Conservation (phyloP, 306 rosid genomes). For the Dalbergia cochinchinensis region DNA sequence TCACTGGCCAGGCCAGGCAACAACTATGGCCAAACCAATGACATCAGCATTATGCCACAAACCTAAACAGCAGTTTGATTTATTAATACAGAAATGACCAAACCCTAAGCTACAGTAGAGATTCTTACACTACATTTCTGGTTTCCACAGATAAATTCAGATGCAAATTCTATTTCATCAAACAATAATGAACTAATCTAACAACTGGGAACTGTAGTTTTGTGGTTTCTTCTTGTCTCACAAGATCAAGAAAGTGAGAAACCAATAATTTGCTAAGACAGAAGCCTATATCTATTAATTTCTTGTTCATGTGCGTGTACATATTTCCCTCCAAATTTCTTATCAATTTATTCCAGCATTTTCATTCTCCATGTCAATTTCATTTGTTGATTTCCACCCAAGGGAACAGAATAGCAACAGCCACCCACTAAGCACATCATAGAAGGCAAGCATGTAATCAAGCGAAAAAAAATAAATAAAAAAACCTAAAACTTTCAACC, state of each 20-base stretch:
- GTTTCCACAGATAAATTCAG: slow-evolving; percentile 5
- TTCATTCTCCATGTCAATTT: not conserved
- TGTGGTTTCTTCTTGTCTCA: not conserved
- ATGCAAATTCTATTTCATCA: slow-evolving; percentile 27
- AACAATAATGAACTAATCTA: slow-evolving; percentile 13
- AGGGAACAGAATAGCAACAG: not conserved
- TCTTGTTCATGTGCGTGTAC: not conserved
- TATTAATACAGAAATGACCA: slow-evolving; percentile 29
- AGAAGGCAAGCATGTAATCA: not conserved
- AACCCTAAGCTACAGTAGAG: slow-evolving; percentile 23
- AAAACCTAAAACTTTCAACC: not conserved
- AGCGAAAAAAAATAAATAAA: not conserved
- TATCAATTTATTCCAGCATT: not conserved
- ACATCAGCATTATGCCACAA: slow-evolving; percentile 42
- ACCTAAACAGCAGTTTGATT: slow-evolving; percentile 45
- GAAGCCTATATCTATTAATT: not conserved
- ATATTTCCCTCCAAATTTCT: not conserved
- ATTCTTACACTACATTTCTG: slow-evolving; percentile 8
- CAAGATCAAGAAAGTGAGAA: not conserved
- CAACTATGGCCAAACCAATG: slow-evolving; percentile 46
- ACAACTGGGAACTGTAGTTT: not conserved
- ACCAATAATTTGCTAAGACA: not conserved
- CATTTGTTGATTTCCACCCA: slow-evolving; percentile 1
- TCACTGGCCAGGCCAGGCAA: slow-evolving; percentile 46
- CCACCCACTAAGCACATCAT: not conserved